Conservation (phyloP, 768 basidiomycete species). For the Macrocybe gigantea region DNA sequence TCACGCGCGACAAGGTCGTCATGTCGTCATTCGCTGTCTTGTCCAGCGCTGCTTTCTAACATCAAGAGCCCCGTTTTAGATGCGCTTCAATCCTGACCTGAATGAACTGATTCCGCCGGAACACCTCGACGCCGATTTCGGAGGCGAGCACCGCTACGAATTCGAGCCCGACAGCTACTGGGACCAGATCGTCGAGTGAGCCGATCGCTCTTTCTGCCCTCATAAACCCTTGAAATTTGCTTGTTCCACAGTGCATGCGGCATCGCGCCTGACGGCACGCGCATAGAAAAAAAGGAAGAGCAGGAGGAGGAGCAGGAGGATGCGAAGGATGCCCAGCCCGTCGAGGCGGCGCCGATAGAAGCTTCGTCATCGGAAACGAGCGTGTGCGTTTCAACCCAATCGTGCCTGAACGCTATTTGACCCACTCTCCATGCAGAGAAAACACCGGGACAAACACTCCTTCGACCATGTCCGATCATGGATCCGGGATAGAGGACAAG, state of each 20-base stretch:
- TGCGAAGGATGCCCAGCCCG: background rate
- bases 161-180: slow-evolving; percentile 75
- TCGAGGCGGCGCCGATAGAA: slow-evolving; percentile 7
- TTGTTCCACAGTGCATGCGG: slow-evolving; percentile 40
- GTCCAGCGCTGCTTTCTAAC: background rate
- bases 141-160: slow-evolving; percentile 67
- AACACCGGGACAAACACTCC: too few relatives aligned
- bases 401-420: background rate
- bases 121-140: slow-evolving; percentile 82
- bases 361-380: slow-evolving; percentile 1
- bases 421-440: too few relatives aligned
- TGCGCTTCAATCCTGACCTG: slow-evolving; percentile 86
- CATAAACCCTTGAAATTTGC: background rate
- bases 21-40: background rate
- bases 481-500: too few relatives aligned
- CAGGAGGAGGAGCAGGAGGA: background rate
- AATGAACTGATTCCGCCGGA: slow-evolving; percentile 64
- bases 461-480: too few relatives aligned
- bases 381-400: background rate
- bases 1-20: slow-evolving; percentile 79
- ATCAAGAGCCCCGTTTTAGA: slow-evolving; percentile 32
- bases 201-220: background rate
- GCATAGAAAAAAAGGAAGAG: slow-evolving; percentile 23
- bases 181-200: slow-evolving; percentile 67
- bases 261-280: slow-evolving; percentile 50